phyloP scores from a whole-genome alignment of 2,329 filamentous ascomycete species.

The Clarireedia hainanense region DNA sequence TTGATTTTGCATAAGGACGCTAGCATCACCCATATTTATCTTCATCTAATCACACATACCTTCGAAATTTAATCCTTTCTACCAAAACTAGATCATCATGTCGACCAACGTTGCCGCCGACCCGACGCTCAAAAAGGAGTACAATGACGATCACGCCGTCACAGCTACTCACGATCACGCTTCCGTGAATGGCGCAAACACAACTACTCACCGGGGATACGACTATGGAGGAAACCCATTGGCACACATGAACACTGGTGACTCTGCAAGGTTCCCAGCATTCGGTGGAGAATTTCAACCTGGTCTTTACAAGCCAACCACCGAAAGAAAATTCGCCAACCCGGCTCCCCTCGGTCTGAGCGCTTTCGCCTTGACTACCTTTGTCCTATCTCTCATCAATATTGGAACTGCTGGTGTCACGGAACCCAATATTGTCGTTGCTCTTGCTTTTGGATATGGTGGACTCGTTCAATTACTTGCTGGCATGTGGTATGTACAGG shows the following conservation, averaged over 20 bases:
- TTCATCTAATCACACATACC: background rate
- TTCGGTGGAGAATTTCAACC: conserved; percentile 54
- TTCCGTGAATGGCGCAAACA: conserved; percentile 1
- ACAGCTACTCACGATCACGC: conserved; percentile 15
- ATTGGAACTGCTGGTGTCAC: conserved; percentile 39
- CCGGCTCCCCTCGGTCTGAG: conserved; percentile 51
- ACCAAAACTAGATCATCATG: conserved; percentile 14
- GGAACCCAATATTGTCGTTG: conserved; percentile 45
- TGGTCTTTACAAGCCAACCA: conserved; percentile 46
- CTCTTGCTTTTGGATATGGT: conserved; percentile 53
- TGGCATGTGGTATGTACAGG: conserved; percentile 46
- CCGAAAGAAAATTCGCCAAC: conserved; percentile 48
- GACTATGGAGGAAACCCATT: conserved; percentile 37
- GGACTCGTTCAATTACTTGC: conserved; percentile 61
- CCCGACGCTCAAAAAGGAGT: conserved; percentile 18
- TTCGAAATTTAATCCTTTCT: background rate
- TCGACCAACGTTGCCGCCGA: conserved; percentile 19
- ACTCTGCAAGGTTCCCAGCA: conserved; percentile 39
- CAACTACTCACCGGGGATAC: conserved; percentile 6
- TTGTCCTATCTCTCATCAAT: conserved; percentile 52
- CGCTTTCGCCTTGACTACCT: conserved; percentile 56
- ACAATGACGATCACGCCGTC: conserved; percentile 7
- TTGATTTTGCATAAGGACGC: background rate
- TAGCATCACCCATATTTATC: no score
- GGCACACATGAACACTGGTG: conserved; percentile 37